Evolutionary conservation across 2,329 filamentous ascomycete genomes (phyloP), one percentile per base, ranked within the genome.

Genomic region (Chrysoporthe puriensis): DNA sequence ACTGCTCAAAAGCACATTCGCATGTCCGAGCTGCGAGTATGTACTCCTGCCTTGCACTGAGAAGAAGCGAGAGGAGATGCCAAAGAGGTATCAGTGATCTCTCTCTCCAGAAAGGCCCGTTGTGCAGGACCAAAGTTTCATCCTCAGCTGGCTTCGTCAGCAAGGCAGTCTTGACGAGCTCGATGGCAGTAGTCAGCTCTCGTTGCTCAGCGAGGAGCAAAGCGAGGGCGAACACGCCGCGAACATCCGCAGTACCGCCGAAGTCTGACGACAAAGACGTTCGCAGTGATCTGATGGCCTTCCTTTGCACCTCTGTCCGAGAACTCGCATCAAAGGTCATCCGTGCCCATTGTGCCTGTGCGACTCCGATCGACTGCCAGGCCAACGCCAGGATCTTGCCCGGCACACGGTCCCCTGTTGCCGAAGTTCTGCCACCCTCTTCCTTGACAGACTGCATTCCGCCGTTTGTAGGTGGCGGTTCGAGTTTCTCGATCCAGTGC

Each of bases 1-100:
- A 96, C 75, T 97, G 93, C 72, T 97, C 94, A 75, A 98, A 91
- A 3, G 94, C 94, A 36, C 93, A 94, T 76, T 97, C 93, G 73
- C 94, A 98, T 43, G 94, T 91, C 74, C 90, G 90, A 40, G 88
- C 86, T 1, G 96, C 94, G 77, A 92, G 91, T 62, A 88, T 82
- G 73, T 92, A 97, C 70, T 97, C 94, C 72, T 97, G 91, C 71
- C 92, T 89, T 1, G 94, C 93, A 72, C 93, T 97, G 42, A 98
- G 81, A 32, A 98, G 83, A 34, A 99, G 84, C 0, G 93, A 90
- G 59, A 99, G 84, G 18, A 99, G 84, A 81, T 99, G 96, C 94
- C 96, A 97, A 34, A 97, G 79, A 2, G 94, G 90, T 34, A 98
- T 89, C 44, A 90, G 79, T 7, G 86, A 84, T 59, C 88, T 83